Evolutionary conservation across 176 grass and related monocot species (phyloP), one percentile per base, ranked within the genome.

Genomic region (Otatea glauca): DNA sequence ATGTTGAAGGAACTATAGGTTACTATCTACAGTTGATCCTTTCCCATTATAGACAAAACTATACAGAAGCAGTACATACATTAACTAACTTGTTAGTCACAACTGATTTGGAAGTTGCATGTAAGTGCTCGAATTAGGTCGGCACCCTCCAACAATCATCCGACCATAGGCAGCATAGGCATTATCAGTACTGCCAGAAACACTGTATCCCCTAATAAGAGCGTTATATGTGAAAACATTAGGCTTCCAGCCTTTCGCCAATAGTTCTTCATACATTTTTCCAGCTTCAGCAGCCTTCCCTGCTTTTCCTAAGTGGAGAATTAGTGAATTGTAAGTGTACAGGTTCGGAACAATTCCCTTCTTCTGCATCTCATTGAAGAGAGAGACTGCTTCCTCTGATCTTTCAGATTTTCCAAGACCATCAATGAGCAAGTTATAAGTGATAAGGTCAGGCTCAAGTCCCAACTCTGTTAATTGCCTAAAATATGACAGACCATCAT

Each of bases 181-280:
- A 58, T 88, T 78, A 43, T 98, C 91, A 20, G 90, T 74, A 79
- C 78, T 86, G 54, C 93, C 91, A 49, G 88, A 89, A 35, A 79
- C 71, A 66, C 77, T 93, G 60, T 96, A 99, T 5, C 91, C 93
- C 69, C 86, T 85, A 69, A 96, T 99, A 51, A 99, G 91, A 37
- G 93, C 93, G 68, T 99, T 96, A 69, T 99, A 96, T 39, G 96
- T 99, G 84, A 95, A 99, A 75, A 92, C 88, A 83, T 77, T 99
- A 74, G 96, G 96, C 66, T 83, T 84, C 79, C 91, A 96, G 35
- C 91, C 96, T 84, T 82, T 95, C 24, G 47, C n/a, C 86, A 93
- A 77, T 65, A 99, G 75, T 68, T 96, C 96, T 76, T 95, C 89
- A 37, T 90, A 99, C 93, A 96, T 96, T 58, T 91, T 84, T 34